Base-by-base conservation (phyloP, 164 flowering plant genomes). In the Vitis rotundifolia region DNA sequence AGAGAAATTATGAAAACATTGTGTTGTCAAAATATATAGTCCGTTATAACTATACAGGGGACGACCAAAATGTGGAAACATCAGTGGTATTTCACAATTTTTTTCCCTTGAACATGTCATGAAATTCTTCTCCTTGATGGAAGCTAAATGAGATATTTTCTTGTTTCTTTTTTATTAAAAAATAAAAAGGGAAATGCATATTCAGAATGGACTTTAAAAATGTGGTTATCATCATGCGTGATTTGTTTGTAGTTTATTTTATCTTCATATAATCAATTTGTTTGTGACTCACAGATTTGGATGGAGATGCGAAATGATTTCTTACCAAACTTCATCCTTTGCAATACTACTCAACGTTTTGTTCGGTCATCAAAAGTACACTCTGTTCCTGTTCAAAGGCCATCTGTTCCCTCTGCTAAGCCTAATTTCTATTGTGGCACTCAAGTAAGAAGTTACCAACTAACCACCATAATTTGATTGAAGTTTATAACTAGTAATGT, bases 281-380 rank as follows among this genome's bases (percentile, higher is more conserved):
- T 69, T 75, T 69, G 16, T 73, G 69, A 57, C 29, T 71, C 48
- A 26, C 78, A 96, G 99, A 80, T 96, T 68, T 96, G 94, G 97
- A 83, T 92, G 63, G 99, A 93, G 83, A 87, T 96, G 94, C 99
- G 91, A 80, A 91, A 77, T 79, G 98, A 96, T 78, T 93, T 96
- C 87, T 77, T 96, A 75, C 99, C 97, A 53, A 96, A 96, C 78
- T 96, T 96, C 75, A 81, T 93, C 69, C 90, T 96, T 55, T 96
- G 98, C 75, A 96, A 96, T 77, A 96, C 99, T 61, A 96, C 99
- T 75, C 99, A 93, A 61, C 90, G 99, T 3, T 93, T 93, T 83
- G 79, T 96, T 19, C 81, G 97, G 37, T 86, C 97, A 60, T 79
- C 92, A 48, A 91, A 85, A 82, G 91, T 84, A 59, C 78, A 90